Evolutionary conservation across 202 grass and related monocot species (phyloP).

Genomic region (Cymbopogon flexuosus): DNA sequence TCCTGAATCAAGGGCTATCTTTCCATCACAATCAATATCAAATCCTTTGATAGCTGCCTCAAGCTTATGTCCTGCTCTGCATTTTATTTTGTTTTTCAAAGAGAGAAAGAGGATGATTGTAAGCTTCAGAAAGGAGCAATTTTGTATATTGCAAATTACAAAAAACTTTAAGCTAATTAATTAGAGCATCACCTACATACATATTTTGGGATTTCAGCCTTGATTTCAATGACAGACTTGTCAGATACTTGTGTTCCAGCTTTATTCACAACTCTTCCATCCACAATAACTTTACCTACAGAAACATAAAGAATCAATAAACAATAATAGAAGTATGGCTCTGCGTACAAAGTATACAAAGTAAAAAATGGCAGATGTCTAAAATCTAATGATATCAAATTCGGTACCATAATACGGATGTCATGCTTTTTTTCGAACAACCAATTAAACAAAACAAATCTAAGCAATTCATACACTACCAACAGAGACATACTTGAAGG

Average conservation of each 20-base stretch:
- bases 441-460: not conserved
- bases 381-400: conserved; percentile 20
- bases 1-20: conserved; percentile 92
- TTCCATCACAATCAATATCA: conserved; percentile 66
- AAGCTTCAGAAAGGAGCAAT: conserved; percentile 11
- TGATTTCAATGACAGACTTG: conserved; percentile 85
- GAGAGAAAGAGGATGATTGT: not conserved
- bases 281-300: conserved; percentile 84
- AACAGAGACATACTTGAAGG: not conserved
- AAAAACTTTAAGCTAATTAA: not conserved
- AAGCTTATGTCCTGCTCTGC: conserved; percentile 93
- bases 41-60: conserved; percentile 92
- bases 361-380: too few species aligned
- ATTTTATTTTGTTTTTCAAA: conserved; percentile 14
- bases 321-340: not conserved
- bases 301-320: conserved; percentile 21
- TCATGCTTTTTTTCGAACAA: not conserved
- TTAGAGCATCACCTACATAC: conserved; percentile 98
- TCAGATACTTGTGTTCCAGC: conserved; percentile 86
- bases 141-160: conserved; percentile 2
- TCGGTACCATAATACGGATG: not conserved
- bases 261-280: conserved; percentile 83
- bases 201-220: conserved; percentile 92
- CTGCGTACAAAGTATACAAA: too few species aligned
- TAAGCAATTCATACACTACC: not conserved